Evolutionary conservation across 106 monocot species (phyloP).

Genomic region (Acanthochlamys bracteata): DNA sequence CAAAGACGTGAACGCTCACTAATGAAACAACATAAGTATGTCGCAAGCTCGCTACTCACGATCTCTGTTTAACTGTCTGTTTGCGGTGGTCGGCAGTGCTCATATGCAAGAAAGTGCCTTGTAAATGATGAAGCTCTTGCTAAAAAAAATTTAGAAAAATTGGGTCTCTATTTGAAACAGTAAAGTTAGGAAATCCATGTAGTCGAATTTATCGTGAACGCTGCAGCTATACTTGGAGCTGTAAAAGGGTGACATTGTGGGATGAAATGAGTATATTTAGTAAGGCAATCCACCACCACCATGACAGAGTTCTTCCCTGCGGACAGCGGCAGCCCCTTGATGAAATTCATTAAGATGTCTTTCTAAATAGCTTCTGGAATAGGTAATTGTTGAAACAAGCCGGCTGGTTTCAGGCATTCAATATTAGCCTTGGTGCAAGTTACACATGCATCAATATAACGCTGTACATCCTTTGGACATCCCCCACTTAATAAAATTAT

Average conservation of each 20-base stretch:
- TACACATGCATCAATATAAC: too few species aligned
- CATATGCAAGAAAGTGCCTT: background rate
- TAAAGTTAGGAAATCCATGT: background rate
- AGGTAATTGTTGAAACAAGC: background rate
- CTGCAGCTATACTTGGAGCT: background rate
- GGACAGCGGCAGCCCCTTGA: background rate
- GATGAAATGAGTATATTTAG: background rate
- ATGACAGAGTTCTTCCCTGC: background rate
- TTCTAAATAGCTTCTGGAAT: background rate
- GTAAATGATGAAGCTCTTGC: background rate
- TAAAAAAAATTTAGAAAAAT: background rate
- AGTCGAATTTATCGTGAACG: background rate
- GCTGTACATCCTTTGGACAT: background rate
- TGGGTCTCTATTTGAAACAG: background rate
- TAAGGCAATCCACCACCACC: background rate
- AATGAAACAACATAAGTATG: background rate
- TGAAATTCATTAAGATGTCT: conserved; percentile 3
- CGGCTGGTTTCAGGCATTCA: too few species aligned
- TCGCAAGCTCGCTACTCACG: background rate
- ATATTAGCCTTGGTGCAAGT: too few species aligned
- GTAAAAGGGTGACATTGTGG: background rate
- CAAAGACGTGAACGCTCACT: background rate
- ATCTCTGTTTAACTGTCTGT: background rate
- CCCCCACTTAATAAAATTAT: background rate
- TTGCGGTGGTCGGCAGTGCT: background rate